These are phyloP conservation scores for Candida stauntonica DNA, from an alignment of 805 yeast genomes.

Conservation along the genomic window DNA sequence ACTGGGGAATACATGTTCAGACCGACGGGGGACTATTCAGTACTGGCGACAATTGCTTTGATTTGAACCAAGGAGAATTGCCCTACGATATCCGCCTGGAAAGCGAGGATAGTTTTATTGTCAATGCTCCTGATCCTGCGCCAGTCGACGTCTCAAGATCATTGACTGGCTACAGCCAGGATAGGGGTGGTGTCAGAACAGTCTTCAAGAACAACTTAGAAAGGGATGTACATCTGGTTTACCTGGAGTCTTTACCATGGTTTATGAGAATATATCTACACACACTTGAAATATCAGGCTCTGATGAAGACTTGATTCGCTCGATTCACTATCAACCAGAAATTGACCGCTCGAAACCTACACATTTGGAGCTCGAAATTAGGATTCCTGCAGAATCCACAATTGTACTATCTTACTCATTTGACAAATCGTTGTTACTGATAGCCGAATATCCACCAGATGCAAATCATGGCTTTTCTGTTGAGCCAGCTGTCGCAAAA, in stretches of 20 bases:
- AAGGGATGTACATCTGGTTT: conserved; percentile 46
- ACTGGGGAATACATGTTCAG: conserved; percentile 43
- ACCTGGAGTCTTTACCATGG: conserved; percentile 90
- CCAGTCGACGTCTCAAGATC: conserved; percentile 79
- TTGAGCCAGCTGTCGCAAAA: conserved; percentile 83
- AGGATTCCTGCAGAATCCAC: conserved; percentile 60
- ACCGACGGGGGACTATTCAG: conserved; percentile 28
- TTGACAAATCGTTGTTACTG: conserved; percentile 81
- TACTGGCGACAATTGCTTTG: conserved; percentile 35
- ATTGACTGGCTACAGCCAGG: conserved; percentile 87
- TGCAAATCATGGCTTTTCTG: conserved; percentile 95
- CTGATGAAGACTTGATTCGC: conserved; percentile 36
- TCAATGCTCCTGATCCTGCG: conserved; percentile 40
- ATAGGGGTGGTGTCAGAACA: conserved; percentile 81
- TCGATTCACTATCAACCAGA: conserved; percentile 70
- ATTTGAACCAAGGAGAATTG: conserved; percentile 23
- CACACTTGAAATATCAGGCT: conserved; percentile 41
- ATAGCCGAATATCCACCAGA: conserved; percentile 98
- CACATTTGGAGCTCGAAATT: conserved; percentile 71
- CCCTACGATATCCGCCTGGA: conserved; percentile 29
- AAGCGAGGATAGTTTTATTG: conserved; percentile 42
- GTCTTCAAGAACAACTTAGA: conserved; percentile 66
- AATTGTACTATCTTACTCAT: conserved; percentile 63
- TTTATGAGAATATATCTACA: conserved; percentile 80
- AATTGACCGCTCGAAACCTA: conserved; percentile 72